Percentiles rank a stretch among this genome's conserved stretches.
Evolutionary conservation across 306 rosid species (phyloP).

Genomic region (Rosa lucieae): DNA sequence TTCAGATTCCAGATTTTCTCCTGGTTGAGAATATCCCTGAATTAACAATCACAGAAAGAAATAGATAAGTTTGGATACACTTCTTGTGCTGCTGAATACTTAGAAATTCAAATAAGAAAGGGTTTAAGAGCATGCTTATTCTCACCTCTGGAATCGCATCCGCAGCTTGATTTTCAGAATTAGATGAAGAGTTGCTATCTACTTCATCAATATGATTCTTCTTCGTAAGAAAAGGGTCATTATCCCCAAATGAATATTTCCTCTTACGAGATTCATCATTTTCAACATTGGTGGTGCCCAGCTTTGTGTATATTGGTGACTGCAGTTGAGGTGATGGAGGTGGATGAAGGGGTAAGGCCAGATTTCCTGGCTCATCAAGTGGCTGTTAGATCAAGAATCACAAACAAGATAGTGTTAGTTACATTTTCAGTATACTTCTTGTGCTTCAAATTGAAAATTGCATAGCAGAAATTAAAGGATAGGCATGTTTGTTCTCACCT

Average conservation of each 20-base stretch:
- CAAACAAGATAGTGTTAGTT: constrained; percentile 8
- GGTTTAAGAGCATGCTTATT: constrained; percentile 16
- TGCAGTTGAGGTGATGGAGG: neutral
- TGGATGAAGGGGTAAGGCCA: neutral
- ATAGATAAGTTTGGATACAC: constrained; percentile 5
- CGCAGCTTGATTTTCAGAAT: neutral
- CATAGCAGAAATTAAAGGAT: neutral
- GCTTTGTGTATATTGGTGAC: neutral
- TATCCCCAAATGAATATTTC: neutral
- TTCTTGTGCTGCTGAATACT: neutral
- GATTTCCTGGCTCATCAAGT: neutral
- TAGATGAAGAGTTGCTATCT: neutral
- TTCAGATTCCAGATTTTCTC: neutral
- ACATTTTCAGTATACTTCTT: constrained; percentile 7
- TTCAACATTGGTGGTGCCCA: too few relatives aligned
- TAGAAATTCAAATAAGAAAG: neutral
- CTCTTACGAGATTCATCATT: neutral
- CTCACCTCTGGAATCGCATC: constrained; percentile 34
- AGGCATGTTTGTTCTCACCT: neutral
- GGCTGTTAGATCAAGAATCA: constrained; percentile 29
- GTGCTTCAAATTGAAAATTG: neutral
- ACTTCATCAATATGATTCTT: neutral
- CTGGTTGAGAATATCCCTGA: constrained; percentile 12
- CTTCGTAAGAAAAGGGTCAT: neutral
- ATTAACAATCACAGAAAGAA: constrained; percentile 20